A percentile compares a stretch with the other conserved stretches of the same genome.
Evolutionary conservation across 805 yeast genomes (phyloP).

Genomic region (Scheffersomyces coipomensis): DNA sequence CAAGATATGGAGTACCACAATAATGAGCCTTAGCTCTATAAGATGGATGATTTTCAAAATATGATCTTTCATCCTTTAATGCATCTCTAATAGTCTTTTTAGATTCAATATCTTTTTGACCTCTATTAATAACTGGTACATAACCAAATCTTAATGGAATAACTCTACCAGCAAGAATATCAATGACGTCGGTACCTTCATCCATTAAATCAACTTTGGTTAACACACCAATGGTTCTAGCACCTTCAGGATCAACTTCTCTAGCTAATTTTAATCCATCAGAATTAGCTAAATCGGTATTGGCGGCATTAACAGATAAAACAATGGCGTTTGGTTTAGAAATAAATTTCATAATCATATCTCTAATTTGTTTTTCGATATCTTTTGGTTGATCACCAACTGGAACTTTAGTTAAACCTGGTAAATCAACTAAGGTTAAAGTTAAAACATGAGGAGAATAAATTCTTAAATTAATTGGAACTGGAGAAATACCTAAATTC

Average conservation of each 20-base stretch:
- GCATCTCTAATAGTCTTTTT: slow-evolving; percentile 89
- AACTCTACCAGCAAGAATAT: slow-evolving; percentile 91
- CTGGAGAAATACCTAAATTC: slow-evolving; percentile 84
- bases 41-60: slow-evolving; percentile 86
- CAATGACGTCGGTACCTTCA: slow-evolving; percentile 95
- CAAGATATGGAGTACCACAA: slow-evolving; percentile 98
- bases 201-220: slow-evolving; percentile 98
- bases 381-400: slow-evolving; percentile 99
- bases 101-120: slow-evolving; percentile 91
- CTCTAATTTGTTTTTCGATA: slow-evolving; percentile 91
- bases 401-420: slow-evolving; percentile 97
- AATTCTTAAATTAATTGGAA: slow-evolving; percentile 89
- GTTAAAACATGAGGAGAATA: slow-evolving; percentile 93
- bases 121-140: slow-evolving; percentile 95
- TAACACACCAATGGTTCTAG: slow-evolving; percentile 93
- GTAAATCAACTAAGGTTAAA: slow-evolving; percentile 91
- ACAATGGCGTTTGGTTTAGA: slow-evolving; percentile 95
- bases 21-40: slow-evolving; percentile 91
- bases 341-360: slow-evolving; percentile 88
- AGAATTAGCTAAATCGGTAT: slow-evolving; percentile 94
- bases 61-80: slow-evolving; percentile 71
- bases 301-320: slow-evolving; percentile 92
- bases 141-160: slow-evolving; percentile 94
- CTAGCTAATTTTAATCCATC: slow-evolving; percentile 95
- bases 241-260: slow-evolving; percentile 96